phyloP scores from a whole-genome alignment of 106 monocot genomes.

The Phalaenopsis equestris region DNA sequence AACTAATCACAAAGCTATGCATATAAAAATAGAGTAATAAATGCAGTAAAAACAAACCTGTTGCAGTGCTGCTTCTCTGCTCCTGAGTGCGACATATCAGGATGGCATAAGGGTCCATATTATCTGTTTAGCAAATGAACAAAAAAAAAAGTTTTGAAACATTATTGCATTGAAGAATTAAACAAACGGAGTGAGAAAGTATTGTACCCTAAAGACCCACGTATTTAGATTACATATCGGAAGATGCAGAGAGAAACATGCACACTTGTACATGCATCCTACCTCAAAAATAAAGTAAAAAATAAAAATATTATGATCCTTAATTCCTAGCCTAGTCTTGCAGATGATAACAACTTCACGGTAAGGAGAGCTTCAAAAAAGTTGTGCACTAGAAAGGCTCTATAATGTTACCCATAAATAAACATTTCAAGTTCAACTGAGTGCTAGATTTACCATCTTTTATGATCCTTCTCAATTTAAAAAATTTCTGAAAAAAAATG shows the following conservation, averaged over 20 bases:
- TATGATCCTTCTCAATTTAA: neutral
- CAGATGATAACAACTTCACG: neutral
- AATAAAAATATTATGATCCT: neutral
- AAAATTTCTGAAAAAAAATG: neutral
- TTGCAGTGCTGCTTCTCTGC: conserved; percentile 63
- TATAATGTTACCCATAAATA: neutral
- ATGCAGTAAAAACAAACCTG: conserved; percentile 33
- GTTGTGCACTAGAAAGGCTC: neutral
- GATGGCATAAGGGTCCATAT: conserved; percentile 80
- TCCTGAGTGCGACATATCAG: conserved; percentile 64
- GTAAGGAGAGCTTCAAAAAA: neutral
- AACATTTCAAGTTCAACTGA: neutral
- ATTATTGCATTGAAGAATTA: neutral
- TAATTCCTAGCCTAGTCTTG: neutral
- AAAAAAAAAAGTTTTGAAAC: neutral
- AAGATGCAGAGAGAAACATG: neutral
- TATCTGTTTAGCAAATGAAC: conserved; percentile 25
- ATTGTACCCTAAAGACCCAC: neutral
- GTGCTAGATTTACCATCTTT: neutral
- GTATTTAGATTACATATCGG: neutral
- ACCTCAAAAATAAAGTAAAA: neutral
- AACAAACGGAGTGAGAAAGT: neutral
- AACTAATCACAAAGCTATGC: neutral
- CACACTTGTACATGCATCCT: neutral
- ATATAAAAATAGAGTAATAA: neutral